Evolutionary conservation across 148 eudicot species (phyloP).

Genomic region (Tetragonia tetragonoides): DNA sequence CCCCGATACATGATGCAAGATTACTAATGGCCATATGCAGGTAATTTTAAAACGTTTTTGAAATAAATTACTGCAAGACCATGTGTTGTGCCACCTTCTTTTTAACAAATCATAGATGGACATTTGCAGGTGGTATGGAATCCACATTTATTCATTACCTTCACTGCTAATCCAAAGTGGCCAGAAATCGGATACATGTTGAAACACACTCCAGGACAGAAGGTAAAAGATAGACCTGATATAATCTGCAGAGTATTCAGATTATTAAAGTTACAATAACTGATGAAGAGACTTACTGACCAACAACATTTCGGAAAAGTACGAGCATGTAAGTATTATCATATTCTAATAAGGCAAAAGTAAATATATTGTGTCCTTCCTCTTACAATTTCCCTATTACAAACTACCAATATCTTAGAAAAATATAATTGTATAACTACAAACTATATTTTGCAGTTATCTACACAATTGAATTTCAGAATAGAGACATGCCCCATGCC

Average conservation of each 20-base stretch:
- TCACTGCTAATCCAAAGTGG: constrained; percentile 29
- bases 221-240: neutral
- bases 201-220: neutral
- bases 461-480: constrained; percentile 12
- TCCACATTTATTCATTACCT: constrained; percentile 23
- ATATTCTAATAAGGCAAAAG: no score
- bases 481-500: constrained; percentile 20
- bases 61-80: no score
- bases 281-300: constrained; percentile 7
- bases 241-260: constrained; percentile 6
- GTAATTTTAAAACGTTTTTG: no score
- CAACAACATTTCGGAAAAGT: neutral
- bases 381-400: no score
- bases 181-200: constrained; percentile 1
- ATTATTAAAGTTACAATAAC: neutral
- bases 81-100: no score
- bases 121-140: neutral
- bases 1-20: constrained; percentile 15
- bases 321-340: neutral
- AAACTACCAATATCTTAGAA: no score
- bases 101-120: no score
- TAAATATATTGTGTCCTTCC: no score
- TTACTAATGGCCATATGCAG: constrained; percentile 16
- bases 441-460: neutral
- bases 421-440: no score